These are phyloP conservation scores for Capillidium rhysosporum DNA, from an alignment of 371 early-diverging fungal genomes.

Conservation along the genomic window DNA sequence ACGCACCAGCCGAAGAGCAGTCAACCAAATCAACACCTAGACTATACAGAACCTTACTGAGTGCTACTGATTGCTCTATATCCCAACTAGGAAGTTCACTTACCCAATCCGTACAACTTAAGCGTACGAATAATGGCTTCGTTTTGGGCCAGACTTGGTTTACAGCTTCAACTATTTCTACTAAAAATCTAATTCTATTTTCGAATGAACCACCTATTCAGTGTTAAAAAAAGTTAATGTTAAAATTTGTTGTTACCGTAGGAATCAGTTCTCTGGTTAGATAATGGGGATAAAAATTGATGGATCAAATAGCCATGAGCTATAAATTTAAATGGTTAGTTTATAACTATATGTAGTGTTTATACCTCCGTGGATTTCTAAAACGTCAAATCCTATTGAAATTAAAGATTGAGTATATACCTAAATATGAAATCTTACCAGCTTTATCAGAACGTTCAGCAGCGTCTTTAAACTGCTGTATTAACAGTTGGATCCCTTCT, in stretches of 20 bases:
- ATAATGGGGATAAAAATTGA: conserved; percentile 56
- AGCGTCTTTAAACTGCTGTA: conserved; percentile 41
- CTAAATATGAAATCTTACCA: conserved; percentile 10
- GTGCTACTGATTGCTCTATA: conserved; percentile 34
- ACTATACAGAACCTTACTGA: conserved; percentile 27
- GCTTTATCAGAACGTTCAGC: conserved; percentile 48
- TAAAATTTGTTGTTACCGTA: conserved; percentile 30
- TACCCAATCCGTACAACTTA: conserved; percentile 56
- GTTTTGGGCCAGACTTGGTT: conserved; percentile 47
- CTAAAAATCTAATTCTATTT: conserved; percentile 44
- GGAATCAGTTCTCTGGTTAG: conserved; percentile 64
- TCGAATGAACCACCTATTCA: conserved; percentile 40
- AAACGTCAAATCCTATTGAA: conserved; percentile 44
- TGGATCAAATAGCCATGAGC: conserved; percentile 53
- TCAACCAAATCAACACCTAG: conserved; percentile 63
- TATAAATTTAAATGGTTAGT: not conserved
- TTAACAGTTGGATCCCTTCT: conserved; percentile 34
- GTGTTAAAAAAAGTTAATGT: not conserved
- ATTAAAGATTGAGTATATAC: not conserved
- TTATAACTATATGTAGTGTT: conserved; percentile 12
- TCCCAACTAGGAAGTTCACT: conserved; percentile 32
- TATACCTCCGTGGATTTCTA: conserved; percentile 69
- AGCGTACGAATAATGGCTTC: conserved; percentile 63
- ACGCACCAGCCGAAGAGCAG: conserved; percentile 45
- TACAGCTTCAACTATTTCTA: conserved; percentile 38